Conservation (phyloP, 345 rosid genomes). For the Chamaenerion angustifolium region DNA sequence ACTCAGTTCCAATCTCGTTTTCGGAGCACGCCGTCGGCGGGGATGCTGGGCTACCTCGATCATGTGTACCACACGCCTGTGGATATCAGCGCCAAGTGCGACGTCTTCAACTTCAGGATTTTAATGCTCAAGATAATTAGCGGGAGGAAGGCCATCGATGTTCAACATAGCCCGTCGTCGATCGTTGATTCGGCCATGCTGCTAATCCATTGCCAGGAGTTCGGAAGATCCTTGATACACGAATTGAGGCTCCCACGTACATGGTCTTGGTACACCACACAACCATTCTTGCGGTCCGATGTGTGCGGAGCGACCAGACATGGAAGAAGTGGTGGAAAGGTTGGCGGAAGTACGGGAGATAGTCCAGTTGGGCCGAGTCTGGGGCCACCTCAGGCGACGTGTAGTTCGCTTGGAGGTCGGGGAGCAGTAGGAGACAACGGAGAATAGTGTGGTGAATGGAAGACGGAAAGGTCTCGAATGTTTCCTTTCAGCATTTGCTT, state of each 20-base stretch:
- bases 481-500: no score
- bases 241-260: slow-evolving; percentile 19
- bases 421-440: slow-evolving; percentile 10
- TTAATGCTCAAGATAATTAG: slow-evolving; percentile 66
- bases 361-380: slow-evolving; percentile 19
- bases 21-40: slow-evolving; percentile 73
- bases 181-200: slow-evolving; percentile 85
- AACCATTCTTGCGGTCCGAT: slow-evolving; percentile 46
- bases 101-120: slow-evolving; percentile 81
- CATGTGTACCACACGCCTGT: slow-evolving; percentile 71
- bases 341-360: slow-evolving; percentile 16
- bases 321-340: slow-evolving; percentile 56
- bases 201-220: slow-evolving; percentile 38
- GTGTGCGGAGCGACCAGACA: slow-evolving; percentile 57
- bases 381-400: slow-evolving; percentile 33
- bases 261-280: slow-evolving; percentile 19
- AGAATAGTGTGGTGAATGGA: slow-evolving; percentile 22
- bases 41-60: slow-evolving; percentile 73
- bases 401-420: slow-evolving; percentile 13
- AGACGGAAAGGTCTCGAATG: slow-evolving; percentile 40
- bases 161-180: slow-evolving; percentile 58
- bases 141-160: slow-evolving; percentile 78
- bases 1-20: no score
- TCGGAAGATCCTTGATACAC: slow-evolving; percentile 28
- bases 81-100: slow-evolving; percentile 67